Percentiles rank a stretch among this genome's conserved stretches.
These are phyloP conservation scores for Pisolithus orientalis DNA, from an alignment of 768 basidiomycete species.

Conservation along the genomic window DNA sequence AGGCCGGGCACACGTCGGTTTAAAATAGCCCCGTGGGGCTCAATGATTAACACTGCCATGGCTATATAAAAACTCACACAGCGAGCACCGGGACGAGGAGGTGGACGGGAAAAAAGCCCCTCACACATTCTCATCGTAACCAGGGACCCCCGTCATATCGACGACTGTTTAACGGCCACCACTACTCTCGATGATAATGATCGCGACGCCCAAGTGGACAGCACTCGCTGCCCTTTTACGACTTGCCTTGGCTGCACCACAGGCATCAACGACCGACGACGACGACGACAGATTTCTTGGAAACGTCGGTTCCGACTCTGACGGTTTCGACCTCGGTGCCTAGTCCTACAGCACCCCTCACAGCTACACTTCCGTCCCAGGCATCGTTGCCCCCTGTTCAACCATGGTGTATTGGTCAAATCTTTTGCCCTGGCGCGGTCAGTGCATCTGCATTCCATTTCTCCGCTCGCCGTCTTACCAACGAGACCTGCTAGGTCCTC, in stretches of 20 bases:
- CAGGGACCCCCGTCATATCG: too few relatives aligned
- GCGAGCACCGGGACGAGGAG: too few relatives aligned
- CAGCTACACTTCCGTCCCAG: constrained; percentile 57
- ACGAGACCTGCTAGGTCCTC: constrained; percentile 44
- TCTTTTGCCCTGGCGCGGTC: constrained; percentile 78
- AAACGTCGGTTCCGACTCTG: constrained; percentile 25
- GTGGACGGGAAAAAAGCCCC: too few relatives aligned
- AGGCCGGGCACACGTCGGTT: too few relatives aligned
- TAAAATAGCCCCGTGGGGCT: too few relatives aligned
- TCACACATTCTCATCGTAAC: too few relatives aligned
- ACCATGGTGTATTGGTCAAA: constrained; percentile 68
- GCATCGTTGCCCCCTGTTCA: constrained; percentile 59
- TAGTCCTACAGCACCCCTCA: constrained; percentile 51
- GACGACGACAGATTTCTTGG: constrained; percentile 2
- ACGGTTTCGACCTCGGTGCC: constrained; percentile 58
- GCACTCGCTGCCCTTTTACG: constrained; percentile 10
- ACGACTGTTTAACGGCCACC: too few relatives aligned
- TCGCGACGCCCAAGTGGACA: constrained; percentile 11
- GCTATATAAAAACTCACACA: too few relatives aligned
- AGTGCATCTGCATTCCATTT: constrained; percentile 13
- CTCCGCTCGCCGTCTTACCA: neutral
- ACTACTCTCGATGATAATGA: constrained; percentile 23
- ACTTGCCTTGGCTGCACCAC: constrained; percentile 13
- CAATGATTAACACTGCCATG: too few relatives aligned
- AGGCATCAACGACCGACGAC: constrained; percentile 5